Conservation (phyloP, 257 asterid genomes). For the Lycium ferocissimum region DNA sequence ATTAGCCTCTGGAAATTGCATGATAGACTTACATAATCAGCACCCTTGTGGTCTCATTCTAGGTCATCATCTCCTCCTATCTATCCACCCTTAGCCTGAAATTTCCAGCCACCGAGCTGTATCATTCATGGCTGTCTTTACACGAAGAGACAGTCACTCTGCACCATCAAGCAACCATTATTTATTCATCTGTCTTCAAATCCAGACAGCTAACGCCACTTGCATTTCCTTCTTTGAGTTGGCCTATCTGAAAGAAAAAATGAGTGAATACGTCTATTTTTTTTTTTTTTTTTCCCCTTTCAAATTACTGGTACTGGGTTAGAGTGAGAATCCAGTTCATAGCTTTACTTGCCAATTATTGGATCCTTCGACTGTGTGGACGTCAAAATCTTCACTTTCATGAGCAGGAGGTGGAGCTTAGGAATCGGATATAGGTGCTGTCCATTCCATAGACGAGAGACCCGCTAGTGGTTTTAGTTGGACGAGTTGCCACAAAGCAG, state of each 20-base stretch:
- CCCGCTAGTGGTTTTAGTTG: background rate
- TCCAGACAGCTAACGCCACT: constrained; percentile 1
- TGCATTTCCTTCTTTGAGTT: background rate
- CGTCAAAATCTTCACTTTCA: background rate
- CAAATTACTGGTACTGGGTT: background rate
- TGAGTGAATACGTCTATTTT: background rate
- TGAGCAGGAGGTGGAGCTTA: background rate
- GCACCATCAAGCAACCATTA: background rate
- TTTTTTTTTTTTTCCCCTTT: background rate
- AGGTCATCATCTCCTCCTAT: background rate
- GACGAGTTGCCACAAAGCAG: background rate
- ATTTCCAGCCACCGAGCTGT: background rate
- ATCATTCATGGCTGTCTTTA: background rate
- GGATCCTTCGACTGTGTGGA: background rate
- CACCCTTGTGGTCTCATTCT: background rate
- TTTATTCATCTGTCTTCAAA: constrained; percentile 17
- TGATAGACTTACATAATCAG: constrained; percentile 21
- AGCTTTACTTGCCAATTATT: background rate
- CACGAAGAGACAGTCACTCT: constrained; percentile 13
- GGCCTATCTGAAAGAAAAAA: background rate
- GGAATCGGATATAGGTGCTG: background rate
- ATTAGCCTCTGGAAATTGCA: constrained; percentile 5
- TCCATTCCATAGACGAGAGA: background rate
- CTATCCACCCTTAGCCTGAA: background rate
- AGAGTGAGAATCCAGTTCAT: background rate